A percentile compares a stretch with the other conserved stretches of the same genome.
Evolutionary conservation across 345 rosid genomes (phyloP).

Genomic region (Heritiera fomes): DNA sequence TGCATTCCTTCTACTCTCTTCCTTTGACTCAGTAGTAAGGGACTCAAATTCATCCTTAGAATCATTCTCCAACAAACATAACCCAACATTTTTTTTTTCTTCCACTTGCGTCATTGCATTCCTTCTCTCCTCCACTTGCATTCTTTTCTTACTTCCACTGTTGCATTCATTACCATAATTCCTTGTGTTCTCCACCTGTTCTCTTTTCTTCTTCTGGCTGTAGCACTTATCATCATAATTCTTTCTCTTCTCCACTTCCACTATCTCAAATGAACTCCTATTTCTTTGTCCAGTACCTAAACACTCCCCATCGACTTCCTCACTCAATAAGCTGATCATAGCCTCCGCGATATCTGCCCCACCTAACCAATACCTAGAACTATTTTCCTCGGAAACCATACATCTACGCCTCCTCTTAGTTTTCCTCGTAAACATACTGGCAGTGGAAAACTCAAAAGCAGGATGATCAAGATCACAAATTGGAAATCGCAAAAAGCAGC

Average conservation of each 20-base stretch:
- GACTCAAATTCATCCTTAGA: conserved; percentile 34
- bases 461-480: conserved; percentile 40
- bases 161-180: conserved; percentile 33
- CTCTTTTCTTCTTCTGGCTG: conserved; percentile 42
- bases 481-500: conserved; percentile 34
- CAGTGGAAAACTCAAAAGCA: conserved; percentile 37
- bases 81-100: conserved; percentile 37
- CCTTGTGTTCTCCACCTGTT: conserved; percentile 25
- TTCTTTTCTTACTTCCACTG: conserved; percentile 35
- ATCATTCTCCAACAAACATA: conserved; percentile 33
- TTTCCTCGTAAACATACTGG: conserved; percentile 33
- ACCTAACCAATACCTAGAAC: conserved; percentile 35
- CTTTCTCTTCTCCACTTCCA: conserved; percentile 43
- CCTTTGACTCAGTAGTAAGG: conserved; percentile 25
- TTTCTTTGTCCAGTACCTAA: conserved; percentile 34
- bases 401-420: conserved; percentile 43
- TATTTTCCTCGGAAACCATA: conserved; percentile 37
- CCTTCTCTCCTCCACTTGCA: conserved; percentile 33
- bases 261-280: conserved; percentile 37
- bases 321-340: conserved; percentile 74
- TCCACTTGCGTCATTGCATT: conserved; percentile 25
- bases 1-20: conserved; percentile 31
- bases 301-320: conserved; percentile 51
- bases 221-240: conserved; percentile 34
- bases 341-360: conserved; percentile 61